Evolutionary conservation across 352 stramenopile species (phyloP).

Genomic region (Thalassiosira hispida): DNA sequence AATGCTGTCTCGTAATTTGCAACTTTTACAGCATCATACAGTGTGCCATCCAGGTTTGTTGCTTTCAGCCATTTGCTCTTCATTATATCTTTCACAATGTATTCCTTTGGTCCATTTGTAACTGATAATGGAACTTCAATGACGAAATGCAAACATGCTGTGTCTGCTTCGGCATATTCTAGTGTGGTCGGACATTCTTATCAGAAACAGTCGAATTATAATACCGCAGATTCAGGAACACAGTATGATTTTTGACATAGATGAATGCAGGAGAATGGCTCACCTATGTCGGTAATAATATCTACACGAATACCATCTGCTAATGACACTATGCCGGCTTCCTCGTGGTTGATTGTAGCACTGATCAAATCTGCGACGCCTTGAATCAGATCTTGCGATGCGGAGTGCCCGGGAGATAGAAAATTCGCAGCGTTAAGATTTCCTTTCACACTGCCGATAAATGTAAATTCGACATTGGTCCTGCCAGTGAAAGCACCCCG

Average conservation of each 20-base stretch:
- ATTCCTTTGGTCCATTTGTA: slow-evolving; percentile 7
- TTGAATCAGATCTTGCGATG: neutral
- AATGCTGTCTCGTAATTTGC: neutral
- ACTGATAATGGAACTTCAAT: neutral
- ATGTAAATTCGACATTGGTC: neutral
- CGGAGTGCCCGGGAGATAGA: neutral
- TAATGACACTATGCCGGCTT: neutral
- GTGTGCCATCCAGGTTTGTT: neutral
- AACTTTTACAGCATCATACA: slow-evolving; percentile 3
- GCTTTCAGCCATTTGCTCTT: neutral
- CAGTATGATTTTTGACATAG: neutral
- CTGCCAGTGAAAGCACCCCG: neutral
- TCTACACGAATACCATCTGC: neutral
- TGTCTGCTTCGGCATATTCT: neutral
- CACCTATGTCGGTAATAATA: slow-evolving; percentile 3
- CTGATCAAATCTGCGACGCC: neutral
- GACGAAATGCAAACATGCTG: neutral
- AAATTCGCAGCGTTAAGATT: neutral
- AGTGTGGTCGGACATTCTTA: neutral
- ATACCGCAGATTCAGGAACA: too few species aligned
- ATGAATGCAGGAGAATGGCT: neutral
- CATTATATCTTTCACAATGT: slow-evolving; percentile 7
- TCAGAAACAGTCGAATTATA: neutral
- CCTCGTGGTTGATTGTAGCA: neutral
- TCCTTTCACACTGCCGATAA: neutral